phyloP scores from a whole-genome alignment of 768 basidiomycete genomes.

The Lentinula boryana region DNA sequence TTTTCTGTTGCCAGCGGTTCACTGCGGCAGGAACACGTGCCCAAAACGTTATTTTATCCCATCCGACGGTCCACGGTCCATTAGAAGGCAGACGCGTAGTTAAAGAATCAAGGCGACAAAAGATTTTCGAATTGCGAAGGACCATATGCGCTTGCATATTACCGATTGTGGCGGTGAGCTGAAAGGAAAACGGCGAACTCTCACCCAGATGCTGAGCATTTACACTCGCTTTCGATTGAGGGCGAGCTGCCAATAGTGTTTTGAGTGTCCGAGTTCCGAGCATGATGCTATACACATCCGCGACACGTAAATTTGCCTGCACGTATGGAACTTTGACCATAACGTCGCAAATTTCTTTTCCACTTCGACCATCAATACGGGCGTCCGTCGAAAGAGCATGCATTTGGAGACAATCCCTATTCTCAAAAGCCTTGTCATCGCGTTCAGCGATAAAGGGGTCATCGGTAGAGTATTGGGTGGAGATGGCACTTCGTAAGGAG shows the following conservation, averaged over 20 bases:
- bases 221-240: constrained; percentile 10
- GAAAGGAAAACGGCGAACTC: constrained; percentile 13
- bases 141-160: constrained; percentile 41
- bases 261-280: constrained; percentile 53
- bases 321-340: constrained; percentile 47
- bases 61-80: constrained; percentile 25
- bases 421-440: constrained; percentile 37
- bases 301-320: constrained; percentile 48
- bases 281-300: constrained; percentile 64
- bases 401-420: constrained; percentile 41
- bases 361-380: constrained; percentile 14
- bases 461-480: constrained; percentile 63
- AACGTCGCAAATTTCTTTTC: constrained; percentile 38
- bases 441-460: constrained; percentile 53
- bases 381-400: background rate
- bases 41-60: constrained; percentile 44
- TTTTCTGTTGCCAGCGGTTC: constrained; percentile 27
- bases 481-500: constrained; percentile 53
- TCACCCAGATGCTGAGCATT: constrained; percentile 14
- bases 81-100: constrained; percentile 17
- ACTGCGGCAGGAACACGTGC: constrained; percentile 43
- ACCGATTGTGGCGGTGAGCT: constrained; percentile 28
- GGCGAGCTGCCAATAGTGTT: constrained; percentile 24
- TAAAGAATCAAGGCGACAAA: constrained; percentile 38
- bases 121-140: constrained; percentile 43